Conservation (phyloP, 352 stramenopile species). For the Phytophthora uliginosa region DNA sequence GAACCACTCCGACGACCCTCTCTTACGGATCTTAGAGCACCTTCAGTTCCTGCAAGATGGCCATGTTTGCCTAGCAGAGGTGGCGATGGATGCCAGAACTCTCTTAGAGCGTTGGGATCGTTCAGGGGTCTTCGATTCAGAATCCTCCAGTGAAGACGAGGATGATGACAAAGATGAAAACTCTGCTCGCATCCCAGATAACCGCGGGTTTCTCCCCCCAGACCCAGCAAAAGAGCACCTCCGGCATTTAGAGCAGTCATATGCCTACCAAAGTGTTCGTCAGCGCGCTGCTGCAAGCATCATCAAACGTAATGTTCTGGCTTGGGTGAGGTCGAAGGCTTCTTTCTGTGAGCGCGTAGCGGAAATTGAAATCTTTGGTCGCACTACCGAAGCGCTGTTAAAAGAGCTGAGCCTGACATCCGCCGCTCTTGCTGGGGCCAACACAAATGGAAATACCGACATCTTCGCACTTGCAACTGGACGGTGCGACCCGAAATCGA, state of each 20-base stretch:
- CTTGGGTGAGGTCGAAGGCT: constrained; percentile 59
- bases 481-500: constrained; percentile 20
- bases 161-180: constrained; percentile 39
- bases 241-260: constrained; percentile 40
- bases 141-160: constrained; percentile 50
- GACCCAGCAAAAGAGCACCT: constrained; percentile 18
- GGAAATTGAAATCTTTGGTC: constrained; percentile 72
- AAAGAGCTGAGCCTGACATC: constrained; percentile 50
- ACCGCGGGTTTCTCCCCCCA: not conserved
- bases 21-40: constrained; percentile 57
- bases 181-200: constrained; percentile 2
- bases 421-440: constrained; percentile 7
- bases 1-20: constrained; percentile 52
- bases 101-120: constrained; percentile 69
- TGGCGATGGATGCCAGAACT: constrained; percentile 54
- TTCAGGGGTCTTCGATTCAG: constrained; percentile 60
- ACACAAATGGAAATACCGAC: constrained; percentile 23
- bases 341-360: constrained; percentile 67
- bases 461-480: constrained; percentile 51
- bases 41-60: constrained; percentile 70
- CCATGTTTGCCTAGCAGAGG: constrained; percentile 65
- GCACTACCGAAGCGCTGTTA: constrained; percentile 60
- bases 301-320: constrained; percentile 71
- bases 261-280: constrained; percentile 66
- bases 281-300: constrained; percentile 64